phyloP scores from a whole-genome alignment of 352 stramenopile genomes.

The Pythium rishiriense region DNA sequence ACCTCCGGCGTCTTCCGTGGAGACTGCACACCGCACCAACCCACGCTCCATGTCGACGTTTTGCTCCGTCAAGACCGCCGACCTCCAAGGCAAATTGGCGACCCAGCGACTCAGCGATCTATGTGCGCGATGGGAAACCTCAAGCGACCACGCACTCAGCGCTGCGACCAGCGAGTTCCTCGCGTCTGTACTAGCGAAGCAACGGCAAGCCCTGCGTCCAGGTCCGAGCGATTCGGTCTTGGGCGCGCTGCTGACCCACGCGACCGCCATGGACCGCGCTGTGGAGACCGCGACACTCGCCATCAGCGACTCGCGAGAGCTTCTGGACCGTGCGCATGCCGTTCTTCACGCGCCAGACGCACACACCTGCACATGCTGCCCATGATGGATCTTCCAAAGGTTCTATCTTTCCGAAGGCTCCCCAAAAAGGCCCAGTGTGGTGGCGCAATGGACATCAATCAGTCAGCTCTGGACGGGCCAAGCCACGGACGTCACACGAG shows the following conservation, averaged over 20 bases:
- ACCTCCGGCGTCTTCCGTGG: neutral
- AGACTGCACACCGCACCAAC: neutral
- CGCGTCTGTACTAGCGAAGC: neutral
- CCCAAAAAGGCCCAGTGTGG: no score
- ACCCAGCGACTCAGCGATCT: conserved; percentile 15
- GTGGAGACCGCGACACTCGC: conserved; percentile 6
- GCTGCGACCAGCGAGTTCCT: conserved; percentile 21
- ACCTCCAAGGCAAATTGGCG: conserved; percentile 22
- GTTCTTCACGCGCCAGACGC: conserved; percentile 17
- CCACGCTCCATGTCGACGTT: conserved; percentile 21
- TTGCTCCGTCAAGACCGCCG: conserved; percentile 16
- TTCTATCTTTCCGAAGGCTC: no score
- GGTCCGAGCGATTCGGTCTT: conserved; percentile 1
- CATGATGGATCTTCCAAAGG: neutral
- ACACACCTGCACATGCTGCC: neutral
- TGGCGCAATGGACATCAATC: no score
- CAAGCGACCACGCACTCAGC: neutral
- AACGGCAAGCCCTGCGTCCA: neutral
- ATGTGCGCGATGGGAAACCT: conserved; percentile 15
- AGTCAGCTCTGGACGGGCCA: no score
- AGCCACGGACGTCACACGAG: no score
- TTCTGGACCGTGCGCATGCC: conserved; percentile 1
- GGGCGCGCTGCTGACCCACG: conserved; percentile 1
- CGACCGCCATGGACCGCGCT: conserved; percentile 18
- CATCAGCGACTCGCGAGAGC: conserved; percentile 4